Evolutionary conservation across 225 moss, liverwort and hornwort species (phyloP), one percentile per base, ranked within the genome.

Genomic region (Anthoceros angustus): DNA sequence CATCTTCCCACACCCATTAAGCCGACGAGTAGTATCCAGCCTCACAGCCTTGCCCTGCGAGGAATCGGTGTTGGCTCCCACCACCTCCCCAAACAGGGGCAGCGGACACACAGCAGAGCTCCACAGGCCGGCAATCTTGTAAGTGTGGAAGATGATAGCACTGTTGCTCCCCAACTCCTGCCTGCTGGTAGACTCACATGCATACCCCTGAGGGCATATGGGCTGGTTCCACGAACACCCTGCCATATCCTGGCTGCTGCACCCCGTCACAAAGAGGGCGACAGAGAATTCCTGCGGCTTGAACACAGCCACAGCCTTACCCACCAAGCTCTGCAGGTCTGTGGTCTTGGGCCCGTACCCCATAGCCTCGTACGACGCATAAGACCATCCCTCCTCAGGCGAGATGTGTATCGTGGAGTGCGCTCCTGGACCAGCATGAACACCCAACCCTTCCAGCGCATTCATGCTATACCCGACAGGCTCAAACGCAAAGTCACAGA

Each of bases 381-480:
- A 92, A 69, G 88, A 88, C 43, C 78, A 66, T 7, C 79, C 92
- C 10, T 80, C 81, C 40, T 92, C 92, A 9, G 92, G 92, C 9
- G 88, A 88, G 0, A 92, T 83, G 63, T 92, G 92, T 42, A 92
- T 83, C 42, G 92, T 92, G 3, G 92, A 92, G 50, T 92, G 92
- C 6, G 88, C 84, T 24, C 64, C 75, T 8, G 32, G 32, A 32
- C 32, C 32, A 32, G 32, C 32, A 32, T 32, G 32, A 4, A 4
- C 32, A 32, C 32, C 4, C 2, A 32, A 32, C 1, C 77, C 82
- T 43, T 84, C 86, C 2, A 92, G 75, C 0, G 86, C 84, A 18
- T 92, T 92, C 92, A 92, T 92, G 8, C 88, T 88, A 50, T 92
- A 92, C 0, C 92, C 92, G 18, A 88, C 88, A 2, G 88, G 88